A percentile compares a stretch with the other conserved stretches of the same genome.
These are phyloP conservation scores for Hortaea werneckii DNA, from an alignment of 2,329 filamentous ascomycete species.

Conservation along the genomic window DNA sequence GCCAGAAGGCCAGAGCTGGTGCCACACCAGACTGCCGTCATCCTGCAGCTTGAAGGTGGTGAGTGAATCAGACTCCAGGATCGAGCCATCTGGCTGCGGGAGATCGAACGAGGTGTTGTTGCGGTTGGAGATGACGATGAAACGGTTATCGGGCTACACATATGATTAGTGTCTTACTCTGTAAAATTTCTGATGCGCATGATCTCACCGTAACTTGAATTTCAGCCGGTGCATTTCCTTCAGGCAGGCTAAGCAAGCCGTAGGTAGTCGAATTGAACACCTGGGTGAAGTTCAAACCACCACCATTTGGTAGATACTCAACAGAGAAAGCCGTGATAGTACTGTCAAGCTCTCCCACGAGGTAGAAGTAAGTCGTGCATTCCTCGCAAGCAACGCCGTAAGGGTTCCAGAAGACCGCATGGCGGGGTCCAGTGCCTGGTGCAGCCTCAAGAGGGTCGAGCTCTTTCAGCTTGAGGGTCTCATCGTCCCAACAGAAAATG, in stretches of 20 bases:
- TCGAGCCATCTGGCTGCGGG: conserved; percentile 34
- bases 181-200: background rate
- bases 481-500: conserved; percentile 20
- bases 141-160: conserved; percentile 39
- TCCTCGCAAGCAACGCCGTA: conserved; percentile 14
- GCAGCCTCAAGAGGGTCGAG: conserved; percentile 16
- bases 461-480: conserved; percentile 17
- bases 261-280: conserved; percentile 41
- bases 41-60: conserved; percentile 50
- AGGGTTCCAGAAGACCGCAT: conserved; percentile 27
- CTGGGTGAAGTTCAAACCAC: conserved; percentile 39
- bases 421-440: conserved; percentile 27
- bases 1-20: conserved; percentile 52
- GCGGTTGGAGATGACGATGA: conserved; percentile 59
- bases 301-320: conserved; percentile 29
- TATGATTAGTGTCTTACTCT: background rate
- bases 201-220: conserved; percentile 33
- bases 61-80: conserved; percentile 46
- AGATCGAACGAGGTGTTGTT: conserved; percentile 45
- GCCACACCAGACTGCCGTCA: conserved; percentile 46
- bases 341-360: conserved; percentile 42
- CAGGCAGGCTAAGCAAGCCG: conserved; percentile 31
- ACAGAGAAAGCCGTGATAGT: conserved; percentile 40
- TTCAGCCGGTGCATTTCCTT: conserved; percentile 45
- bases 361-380: conserved; percentile 25